Evolutionary conservation across 2,329 filamentous ascomycete genomes (phyloP).

Genomic region (Fusarium ramigenum): DNA sequence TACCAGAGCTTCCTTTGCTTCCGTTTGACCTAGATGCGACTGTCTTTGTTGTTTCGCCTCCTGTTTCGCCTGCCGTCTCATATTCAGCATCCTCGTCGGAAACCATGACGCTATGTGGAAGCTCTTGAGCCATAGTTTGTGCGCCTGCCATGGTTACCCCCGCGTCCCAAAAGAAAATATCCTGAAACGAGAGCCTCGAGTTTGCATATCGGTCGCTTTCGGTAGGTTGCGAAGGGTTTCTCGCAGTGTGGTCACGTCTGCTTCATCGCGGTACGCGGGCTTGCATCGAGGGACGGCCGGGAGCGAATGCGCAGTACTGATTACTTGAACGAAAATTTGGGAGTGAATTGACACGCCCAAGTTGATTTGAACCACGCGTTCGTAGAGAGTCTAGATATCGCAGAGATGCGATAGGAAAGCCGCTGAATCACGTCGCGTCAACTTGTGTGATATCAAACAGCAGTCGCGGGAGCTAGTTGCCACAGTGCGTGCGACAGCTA

Average conservation of each 20-base stretch:
- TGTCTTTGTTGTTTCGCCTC: constrained; percentile 40
- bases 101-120: constrained; percentile 64
- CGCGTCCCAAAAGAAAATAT: constrained; percentile 37
- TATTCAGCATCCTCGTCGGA: constrained; percentile 62
- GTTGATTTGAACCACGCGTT: constrained; percentile 11
- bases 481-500: constrained; percentile 44
- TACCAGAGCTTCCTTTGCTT: neutral
- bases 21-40: constrained; percentile 31
- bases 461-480: constrained; percentile 41
- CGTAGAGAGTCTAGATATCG: constrained; percentile 6
- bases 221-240: constrained; percentile 35
- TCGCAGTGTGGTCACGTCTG: constrained; percentile 34
- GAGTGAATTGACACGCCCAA: neutral
- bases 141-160: constrained; percentile 58
- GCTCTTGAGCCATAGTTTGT: constrained; percentile 66
- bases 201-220: constrained; percentile 46
- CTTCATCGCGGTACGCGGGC: constrained; percentile 42
- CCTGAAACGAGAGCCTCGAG: constrained; percentile 16
- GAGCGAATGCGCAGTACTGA: neutral
- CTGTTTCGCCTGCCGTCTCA: constrained; percentile 47
- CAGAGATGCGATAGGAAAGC: constrained; percentile 18
- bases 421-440: constrained; percentile 38
- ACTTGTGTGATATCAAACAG: constrained; percentile 35
- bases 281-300: constrained; percentile 19
- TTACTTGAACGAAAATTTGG: neutral